phyloP scores from a whole-genome alignment of 441 rosid genomes.

The Sinapis alba region DNA sequence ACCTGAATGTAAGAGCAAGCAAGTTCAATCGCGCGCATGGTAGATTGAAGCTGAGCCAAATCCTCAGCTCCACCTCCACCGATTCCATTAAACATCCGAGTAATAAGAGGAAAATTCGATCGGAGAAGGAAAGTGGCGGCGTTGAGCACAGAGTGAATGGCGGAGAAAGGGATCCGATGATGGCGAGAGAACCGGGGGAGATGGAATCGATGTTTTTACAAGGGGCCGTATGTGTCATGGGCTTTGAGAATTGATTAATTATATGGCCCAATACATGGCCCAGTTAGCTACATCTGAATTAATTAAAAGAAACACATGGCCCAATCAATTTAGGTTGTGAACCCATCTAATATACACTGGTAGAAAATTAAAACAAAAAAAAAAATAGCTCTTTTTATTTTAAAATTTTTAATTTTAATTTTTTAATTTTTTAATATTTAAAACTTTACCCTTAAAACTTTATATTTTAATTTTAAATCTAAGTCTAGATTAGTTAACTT shows the following conservation, averaged over 20 bases:
- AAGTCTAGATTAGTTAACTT: too few relatives aligned
- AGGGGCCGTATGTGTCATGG: neutral
- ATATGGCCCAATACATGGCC: neutral
- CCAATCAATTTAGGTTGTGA: too few relatives aligned
- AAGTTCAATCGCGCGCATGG: conserved; percentile 91
- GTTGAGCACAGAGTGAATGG: conserved; percentile 21
- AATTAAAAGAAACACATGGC: too few relatives aligned
- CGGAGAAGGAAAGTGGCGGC: conserved; percentile 32
- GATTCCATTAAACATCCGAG: conserved; percentile 50
- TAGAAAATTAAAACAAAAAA: too few relatives aligned
- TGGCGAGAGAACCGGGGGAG: conserved; percentile 37
- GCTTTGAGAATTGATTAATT: neutral
- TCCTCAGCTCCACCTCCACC: conserved; percentile 47
- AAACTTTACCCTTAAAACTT: too few relatives aligned
- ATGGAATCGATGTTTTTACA: conserved; percentile 24
- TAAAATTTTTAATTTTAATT: too few relatives aligned
- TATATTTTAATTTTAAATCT: too few relatives aligned
- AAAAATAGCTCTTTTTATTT: too few relatives aligned
- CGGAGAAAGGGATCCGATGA: conserved; percentile 39
- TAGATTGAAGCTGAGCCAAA: conserved; percentile 75
- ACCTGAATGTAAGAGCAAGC: conserved; percentile 97
- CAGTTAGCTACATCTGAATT: too few relatives aligned
- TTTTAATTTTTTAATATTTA: too few relatives aligned
- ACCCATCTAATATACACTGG: too few relatives aligned
- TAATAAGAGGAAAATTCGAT: neutral